phyloP scores from a whole-genome alignment of 345 rosid genomes.

The Eucalyptus curtisii region DNA sequence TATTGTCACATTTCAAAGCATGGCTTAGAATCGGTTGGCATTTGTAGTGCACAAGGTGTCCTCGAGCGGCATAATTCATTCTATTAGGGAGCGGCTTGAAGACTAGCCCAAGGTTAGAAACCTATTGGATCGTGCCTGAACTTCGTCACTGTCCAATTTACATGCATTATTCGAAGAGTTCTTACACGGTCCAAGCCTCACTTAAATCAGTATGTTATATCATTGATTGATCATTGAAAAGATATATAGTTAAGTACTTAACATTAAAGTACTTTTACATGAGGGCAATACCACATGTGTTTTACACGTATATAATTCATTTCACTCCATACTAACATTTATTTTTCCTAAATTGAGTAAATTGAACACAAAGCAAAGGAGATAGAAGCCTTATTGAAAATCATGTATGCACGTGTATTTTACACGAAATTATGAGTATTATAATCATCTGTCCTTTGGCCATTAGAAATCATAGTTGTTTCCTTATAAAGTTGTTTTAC shows the following conservation, averaged over 20 bases:
- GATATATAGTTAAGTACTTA: background rate
- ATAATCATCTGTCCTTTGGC: background rate
- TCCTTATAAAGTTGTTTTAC: background rate
- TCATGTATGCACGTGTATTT: background rate
- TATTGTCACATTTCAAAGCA: background rate
- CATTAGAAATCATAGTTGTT: background rate
- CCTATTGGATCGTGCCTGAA: background rate
- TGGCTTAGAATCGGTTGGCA: background rate
- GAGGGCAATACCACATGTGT: background rate
- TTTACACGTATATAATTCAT: background rate
- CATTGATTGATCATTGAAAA: background rate
- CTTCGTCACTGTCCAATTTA: background rate
- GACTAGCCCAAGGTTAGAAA: background rate
- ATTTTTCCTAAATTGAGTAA: background rate
- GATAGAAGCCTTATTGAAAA: background rate
- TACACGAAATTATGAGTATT: background rate
- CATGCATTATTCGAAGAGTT: background rate
- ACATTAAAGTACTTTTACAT: background rate
- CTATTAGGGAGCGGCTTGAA: background rate
- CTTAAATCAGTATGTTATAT: background rate
- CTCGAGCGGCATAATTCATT: background rate
- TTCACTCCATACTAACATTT: background rate
- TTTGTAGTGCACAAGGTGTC: background rate
- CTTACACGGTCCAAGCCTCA: background rate
- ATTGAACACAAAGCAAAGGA: background rate